A percentile compares a stretch with the other conserved stretches of the same genome.
Evolutionary conservation across 805 yeast species (phyloP).

Genomic region (Blastobotrys attinorum): DNA sequence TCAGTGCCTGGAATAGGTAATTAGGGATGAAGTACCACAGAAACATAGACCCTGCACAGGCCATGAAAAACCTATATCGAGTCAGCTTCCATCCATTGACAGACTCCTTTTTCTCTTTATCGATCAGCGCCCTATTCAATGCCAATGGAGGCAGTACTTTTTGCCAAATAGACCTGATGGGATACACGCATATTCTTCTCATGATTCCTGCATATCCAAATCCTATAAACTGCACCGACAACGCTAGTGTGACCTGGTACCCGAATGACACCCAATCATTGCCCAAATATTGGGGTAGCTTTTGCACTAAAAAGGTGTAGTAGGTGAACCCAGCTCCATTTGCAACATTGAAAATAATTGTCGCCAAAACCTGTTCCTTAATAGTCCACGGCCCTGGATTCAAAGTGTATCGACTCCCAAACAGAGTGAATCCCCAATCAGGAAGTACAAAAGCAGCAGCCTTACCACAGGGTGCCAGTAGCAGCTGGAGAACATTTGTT

Average conservation of each 20-base stretch:
- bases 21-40: conserved; percentile 55
- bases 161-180: conserved; percentile 59
- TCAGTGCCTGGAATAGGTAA: conserved; percentile 47
- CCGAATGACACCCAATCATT: conserved; percentile 27
- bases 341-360: conserved; percentile 25
- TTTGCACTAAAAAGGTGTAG: conserved; percentile 20
- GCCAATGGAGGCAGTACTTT: conserved; percentile 50
- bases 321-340: conserved; percentile 13
- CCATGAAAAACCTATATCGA: conserved; percentile 36
- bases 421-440: conserved; percentile 34
- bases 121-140: conserved; percentile 42
- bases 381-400: conserved; percentile 60
- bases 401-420: conserved; percentile 35
- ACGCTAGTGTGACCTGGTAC: conserved; percentile 42
- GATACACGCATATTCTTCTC: conserved; percentile 50
- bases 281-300: conserved; percentile 25
- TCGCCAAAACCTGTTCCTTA: conserved; percentile 58
- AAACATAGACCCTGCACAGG: conserved; percentile 34
- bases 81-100: conserved; percentile 44
- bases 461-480: conserved; percentile 50
- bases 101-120: conserved; percentile 17
- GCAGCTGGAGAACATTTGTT: conserved; percentile 44
- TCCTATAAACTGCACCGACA: conserved; percentile 57
- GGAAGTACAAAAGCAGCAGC: conserved; percentile 31
- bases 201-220: conserved; percentile 58